phyloP scores from a whole-genome alignment of 176 grass and related monocot species.

The Stipa capillata region DNA sequence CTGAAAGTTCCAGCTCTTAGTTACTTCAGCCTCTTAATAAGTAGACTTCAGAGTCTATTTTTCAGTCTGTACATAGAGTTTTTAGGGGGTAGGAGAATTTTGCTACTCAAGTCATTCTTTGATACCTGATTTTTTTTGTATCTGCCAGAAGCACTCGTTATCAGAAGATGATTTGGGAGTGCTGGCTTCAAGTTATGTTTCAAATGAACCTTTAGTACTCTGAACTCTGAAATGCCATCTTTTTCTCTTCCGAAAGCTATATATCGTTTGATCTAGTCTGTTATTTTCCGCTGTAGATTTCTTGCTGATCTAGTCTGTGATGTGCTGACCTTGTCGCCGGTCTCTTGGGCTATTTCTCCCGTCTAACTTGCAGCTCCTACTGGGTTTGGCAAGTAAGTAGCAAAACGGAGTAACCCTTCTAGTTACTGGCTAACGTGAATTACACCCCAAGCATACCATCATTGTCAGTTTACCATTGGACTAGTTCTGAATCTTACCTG shows the following conservation, averaged over 20 bases:
- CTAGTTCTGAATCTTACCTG: not conserved
- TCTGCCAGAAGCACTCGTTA: slow-evolving; percentile 59
- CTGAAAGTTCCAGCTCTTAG: slow-evolving; percentile 16
- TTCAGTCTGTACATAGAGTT: slow-evolving; percentile 58
- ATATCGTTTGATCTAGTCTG: not conserved
- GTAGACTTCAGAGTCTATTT: slow-evolving; percentile 48
- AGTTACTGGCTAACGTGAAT: not conserved
- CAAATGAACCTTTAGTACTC: not conserved
- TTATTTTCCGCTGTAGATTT: not conserved
- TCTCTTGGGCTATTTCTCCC: not conserved
- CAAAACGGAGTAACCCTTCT: not conserved
- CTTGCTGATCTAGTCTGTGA: not conserved
- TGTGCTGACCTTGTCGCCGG: not conserved
- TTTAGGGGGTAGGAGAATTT: slow-evolving; percentile 36
- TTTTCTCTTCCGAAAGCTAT: not conserved
- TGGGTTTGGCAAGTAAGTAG: not conserved
- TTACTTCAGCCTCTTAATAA: slow-evolving; percentile 40
- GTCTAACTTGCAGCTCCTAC: not conserved
- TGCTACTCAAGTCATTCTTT: slow-evolving; percentile 45
- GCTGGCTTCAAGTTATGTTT: slow-evolving; percentile 21
- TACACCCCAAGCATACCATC: not conserved
- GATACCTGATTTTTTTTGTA: slow-evolving; percentile 34
- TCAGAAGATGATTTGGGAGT: slow-evolving; percentile 74
- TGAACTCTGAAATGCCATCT: not conserved
- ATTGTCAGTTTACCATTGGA: not conserved